A percentile compares a stretch with the other conserved stretches of the same genome.
Evolutionary conservation across 1,139 yeast genomes (phyloP).

Genomic region (Insectozyma bohioensis): DNA sequence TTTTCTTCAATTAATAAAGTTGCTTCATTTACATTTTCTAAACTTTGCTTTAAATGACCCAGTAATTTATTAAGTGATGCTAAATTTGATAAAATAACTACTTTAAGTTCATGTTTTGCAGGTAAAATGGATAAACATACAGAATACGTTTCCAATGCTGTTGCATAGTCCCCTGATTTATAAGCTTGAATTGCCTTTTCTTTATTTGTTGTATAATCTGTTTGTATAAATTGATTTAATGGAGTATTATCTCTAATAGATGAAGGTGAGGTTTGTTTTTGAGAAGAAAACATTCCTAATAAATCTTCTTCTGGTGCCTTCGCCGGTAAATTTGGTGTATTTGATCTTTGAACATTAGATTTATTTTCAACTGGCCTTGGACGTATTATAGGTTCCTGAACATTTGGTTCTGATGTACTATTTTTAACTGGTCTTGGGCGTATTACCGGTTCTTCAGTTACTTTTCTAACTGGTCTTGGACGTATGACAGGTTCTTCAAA

Average conservation of each 20-base stretch:
- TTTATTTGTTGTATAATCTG: constrained; percentile 58
- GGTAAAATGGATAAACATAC: constrained; percentile 67
- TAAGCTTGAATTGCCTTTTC: constrained; percentile 62
- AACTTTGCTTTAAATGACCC: constrained; percentile 71
- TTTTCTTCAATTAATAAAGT: constrained; percentile 47
- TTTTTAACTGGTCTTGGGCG: constrained; percentile 1
- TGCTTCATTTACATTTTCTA: constrained; percentile 56
- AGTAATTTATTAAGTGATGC: constrained; percentile 67
- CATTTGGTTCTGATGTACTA: too few species aligned
- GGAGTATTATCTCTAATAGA: constrained; percentile 16
- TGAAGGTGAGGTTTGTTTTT: constrained; percentile 5
- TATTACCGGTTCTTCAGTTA: background rate
- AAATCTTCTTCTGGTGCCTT: constrained; percentile 25
- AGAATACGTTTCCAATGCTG: constrained; percentile 62
- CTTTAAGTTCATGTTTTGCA: constrained; percentile 58
- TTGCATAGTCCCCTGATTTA: constrained; percentile 77
- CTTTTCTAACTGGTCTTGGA: too few species aligned
- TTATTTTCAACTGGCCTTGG: constrained; percentile 1
- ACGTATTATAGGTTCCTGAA: constrained; percentile 1
- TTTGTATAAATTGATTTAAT: constrained; percentile 43
- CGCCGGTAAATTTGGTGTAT: constrained; percentile 4
- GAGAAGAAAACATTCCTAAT: constrained; percentile 16
- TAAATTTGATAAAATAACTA: constrained; percentile 74
- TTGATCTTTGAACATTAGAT: background rate
- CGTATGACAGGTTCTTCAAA: constrained; percentile 4